Evolutionary conservation across 768 basidiomycete genomes (phyloP), one percentile per base, ranked within the genome.

Genomic region (Leucosporidium yakuticum): DNA sequence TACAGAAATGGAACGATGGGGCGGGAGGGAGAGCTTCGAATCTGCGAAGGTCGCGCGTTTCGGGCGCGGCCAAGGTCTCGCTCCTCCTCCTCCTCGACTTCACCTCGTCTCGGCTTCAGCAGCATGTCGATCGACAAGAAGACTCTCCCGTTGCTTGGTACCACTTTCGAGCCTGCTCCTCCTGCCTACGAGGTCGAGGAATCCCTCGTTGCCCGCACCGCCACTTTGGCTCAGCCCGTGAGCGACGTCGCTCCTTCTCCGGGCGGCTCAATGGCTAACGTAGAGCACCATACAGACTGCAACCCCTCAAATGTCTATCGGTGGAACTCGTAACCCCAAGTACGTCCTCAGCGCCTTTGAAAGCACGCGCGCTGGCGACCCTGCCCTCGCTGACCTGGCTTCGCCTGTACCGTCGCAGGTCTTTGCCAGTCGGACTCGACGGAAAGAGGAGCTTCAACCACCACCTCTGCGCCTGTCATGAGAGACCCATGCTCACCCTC

Each of bases 401-500:
- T n/a, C n/a, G n/a, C n/a, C 39, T 44, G 11, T 44, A 8, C 34
- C 34, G 34, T 36, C 14, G 39, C 39, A 44, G 39, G 14, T 44
- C 34, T 0, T 32, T 63, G 36, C n/a, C 48, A 1, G 34, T 72
- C 55, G 71, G 71, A 3, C n/a, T 64, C 12, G 71, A 73, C 29
- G 71, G 71, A 4, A 64, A 67, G 56, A 15, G 71, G 20, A 34
- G 54, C 1, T 73, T 59, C 59, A 69, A 58, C 50, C 68, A 73
- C 32, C n/a, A 25, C 1, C 61, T 71, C 8, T 61, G 63, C 27
- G 20, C 15, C 12, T 73, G 71, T 5, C 20, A 31, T 51, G 65
- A 73, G 54, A 14, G 44, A 3, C 68, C 68, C 0, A 63, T 49
- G 0, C 44, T 62, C 55, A 67, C 71, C 12, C n/a, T 34, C 17